phyloP scores from a whole-genome alignment of 768 basidiomycete species.

The Boletus pseudopeckii region DNA sequence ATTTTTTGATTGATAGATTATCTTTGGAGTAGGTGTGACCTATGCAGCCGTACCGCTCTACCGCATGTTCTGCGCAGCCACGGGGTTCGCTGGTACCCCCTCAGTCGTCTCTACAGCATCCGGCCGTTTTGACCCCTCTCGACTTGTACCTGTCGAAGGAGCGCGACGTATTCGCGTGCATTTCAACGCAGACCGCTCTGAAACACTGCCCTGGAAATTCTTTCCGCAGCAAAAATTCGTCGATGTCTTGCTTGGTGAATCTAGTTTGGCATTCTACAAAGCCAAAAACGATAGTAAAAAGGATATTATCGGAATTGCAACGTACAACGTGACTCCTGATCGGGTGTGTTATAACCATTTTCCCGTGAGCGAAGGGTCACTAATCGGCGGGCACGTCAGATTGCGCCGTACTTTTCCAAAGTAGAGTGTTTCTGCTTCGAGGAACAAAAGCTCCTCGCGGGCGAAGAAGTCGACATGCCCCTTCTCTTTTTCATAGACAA shows the following conservation, averaged over 20 bases:
- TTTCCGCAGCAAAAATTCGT: constrained; percentile 88
- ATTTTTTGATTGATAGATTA: constrained; percentile 47
- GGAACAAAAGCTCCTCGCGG: constrained; percentile 91
- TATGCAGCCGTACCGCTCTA: constrained; percentile 98
- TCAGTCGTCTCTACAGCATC: constrained; percentile 62
- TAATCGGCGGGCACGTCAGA: constrained; percentile 40
- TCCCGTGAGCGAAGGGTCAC: background rate
- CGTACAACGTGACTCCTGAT: constrained; percentile 98
- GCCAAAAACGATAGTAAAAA: constrained; percentile 81
- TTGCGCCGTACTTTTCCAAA: constrained; percentile 98
- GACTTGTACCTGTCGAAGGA: constrained; percentile 70
- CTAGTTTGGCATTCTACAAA: constrained; percentile 92
- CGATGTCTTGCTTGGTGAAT: constrained; percentile 90
- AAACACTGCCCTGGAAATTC: constrained; percentile 91
- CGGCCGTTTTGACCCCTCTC: constrained; percentile 78
- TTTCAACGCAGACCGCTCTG: constrained; percentile 91
- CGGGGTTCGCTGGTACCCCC: constrained; percentile 95
- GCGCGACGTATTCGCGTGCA: constrained; percentile 84
- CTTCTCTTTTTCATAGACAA: constrained; percentile 98
- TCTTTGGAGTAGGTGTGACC: constrained; percentile 78
- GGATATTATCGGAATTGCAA: constrained; percentile 97
- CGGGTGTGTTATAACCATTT: constrained; percentile 52
- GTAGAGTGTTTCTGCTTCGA: constrained; percentile 99
- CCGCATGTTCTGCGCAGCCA: constrained; percentile 96
- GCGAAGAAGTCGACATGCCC: constrained; percentile 98